Evolutionary conservation across 768 basidiomycete genomes (phyloP).

Genomic region (Sarcodon sp.): DNA sequence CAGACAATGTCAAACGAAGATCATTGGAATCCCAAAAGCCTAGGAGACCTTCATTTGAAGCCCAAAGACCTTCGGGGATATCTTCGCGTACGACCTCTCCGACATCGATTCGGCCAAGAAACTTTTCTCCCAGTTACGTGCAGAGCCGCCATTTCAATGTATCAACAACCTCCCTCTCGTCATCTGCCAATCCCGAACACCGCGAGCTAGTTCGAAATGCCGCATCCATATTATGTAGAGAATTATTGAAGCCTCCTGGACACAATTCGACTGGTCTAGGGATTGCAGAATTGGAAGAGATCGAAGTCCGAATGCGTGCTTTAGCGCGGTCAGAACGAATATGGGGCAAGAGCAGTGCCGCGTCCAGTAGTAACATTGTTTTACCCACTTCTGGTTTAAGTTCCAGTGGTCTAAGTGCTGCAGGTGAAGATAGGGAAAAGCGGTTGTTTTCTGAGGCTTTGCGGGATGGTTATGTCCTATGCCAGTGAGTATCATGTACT

Average conservation of each 20-base stretch:
- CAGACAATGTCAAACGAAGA: slow-evolving; percentile 15
- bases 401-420: slow-evolving; percentile 26
- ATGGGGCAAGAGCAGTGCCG: slow-evolving; percentile 54
- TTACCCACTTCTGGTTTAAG: slow-evolving; percentile 1
- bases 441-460: slow-evolving; percentile 63
- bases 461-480: slow-evolving; percentile 76
- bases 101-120: slow-evolving; percentile 24
- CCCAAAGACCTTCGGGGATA: slow-evolving; percentile 4
- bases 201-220: slow-evolving; percentile 61
- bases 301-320: slow-evolving; percentile 49
- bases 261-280: slow-evolving; percentile 37
- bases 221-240: slow-evolving; percentile 49
- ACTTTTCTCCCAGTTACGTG: slow-evolving; percentile 33
- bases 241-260: slow-evolving; percentile 47
- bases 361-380: slow-evolving; percentile 13
- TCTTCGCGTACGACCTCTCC: slow-evolving; percentile 28
- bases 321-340: slow-evolving; percentile 60
- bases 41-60: slow-evolving; percentile 14
- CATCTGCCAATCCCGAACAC: slow-evolving; percentile 38
- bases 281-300: slow-evolving; percentile 57
- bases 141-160: slow-evolving; percentile 46
- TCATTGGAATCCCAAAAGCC: slow-evolving; percentile 10
- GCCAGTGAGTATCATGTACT: slow-evolving; percentile 54
- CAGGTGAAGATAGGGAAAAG: slow-evolving; percentile 67
- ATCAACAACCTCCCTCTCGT: slow-evolving; percentile 41